Conservation (phyloP, 495 filamentous ascomycete species). For the Neurospora terricola region DNA sequence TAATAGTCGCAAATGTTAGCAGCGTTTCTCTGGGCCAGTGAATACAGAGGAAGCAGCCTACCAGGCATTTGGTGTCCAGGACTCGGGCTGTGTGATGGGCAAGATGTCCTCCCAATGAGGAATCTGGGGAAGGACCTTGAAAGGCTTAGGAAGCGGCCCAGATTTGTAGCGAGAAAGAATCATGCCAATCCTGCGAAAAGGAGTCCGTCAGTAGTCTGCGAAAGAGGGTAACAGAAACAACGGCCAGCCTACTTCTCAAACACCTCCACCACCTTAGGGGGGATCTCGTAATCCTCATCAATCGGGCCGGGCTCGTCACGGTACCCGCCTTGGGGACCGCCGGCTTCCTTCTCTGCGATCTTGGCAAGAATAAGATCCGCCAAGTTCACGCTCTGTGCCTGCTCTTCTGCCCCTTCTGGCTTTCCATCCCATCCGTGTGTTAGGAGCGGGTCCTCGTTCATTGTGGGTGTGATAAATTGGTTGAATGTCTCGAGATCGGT, state of each 20-base stretch:
- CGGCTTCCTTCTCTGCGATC: constrained; percentile 85
- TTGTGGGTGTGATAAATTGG: constrained; percentile 62
- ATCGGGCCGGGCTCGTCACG: constrained; percentile 27
- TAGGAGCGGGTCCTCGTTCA: constrained; percentile 41
- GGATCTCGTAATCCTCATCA: constrained; percentile 76
- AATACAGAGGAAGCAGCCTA: background rate
- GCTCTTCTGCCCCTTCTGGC: constrained; percentile 33
- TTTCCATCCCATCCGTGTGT: constrained; percentile 38
- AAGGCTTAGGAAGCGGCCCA: constrained; percentile 88
- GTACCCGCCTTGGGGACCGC: constrained; percentile 28
- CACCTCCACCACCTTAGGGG: constrained; percentile 86
- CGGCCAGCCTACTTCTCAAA: constrained; percentile 63
- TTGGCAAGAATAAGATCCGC: constrained; percentile 88
- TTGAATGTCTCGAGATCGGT: constrained; percentile 83
- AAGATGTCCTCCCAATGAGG: constrained; percentile 78
- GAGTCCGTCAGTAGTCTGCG: constrained; percentile 5
- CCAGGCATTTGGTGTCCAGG: constrained; percentile 57
- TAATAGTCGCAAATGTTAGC: constrained; percentile 28
- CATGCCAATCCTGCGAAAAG: constrained; percentile 56
- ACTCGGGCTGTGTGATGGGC: constrained; percentile 18
- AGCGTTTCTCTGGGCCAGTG: background rate
- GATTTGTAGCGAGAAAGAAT: constrained; percentile 90
- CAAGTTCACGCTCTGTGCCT: constrained; percentile 60
- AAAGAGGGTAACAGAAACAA: background rate
- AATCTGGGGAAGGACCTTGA: constrained; percentile 90